A percentile compares a stretch with the other conserved stretches of the same genome.
phyloP scores from a whole-genome alignment of 2,329 filamentous ascomycete genomes.

The Didymella lethalis region DNA sequence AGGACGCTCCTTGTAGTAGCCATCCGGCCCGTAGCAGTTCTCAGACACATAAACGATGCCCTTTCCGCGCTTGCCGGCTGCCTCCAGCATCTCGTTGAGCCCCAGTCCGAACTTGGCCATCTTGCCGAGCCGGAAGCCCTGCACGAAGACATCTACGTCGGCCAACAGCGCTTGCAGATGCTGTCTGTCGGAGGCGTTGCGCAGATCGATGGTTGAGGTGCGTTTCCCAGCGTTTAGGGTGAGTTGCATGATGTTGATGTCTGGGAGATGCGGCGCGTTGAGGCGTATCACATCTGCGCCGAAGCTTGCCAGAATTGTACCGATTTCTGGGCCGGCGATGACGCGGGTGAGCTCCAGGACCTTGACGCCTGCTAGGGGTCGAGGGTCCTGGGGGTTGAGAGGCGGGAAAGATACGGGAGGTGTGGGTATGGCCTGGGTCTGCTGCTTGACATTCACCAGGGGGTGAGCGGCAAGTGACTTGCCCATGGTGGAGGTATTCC shows the following conservation, averaged over 20 bases:
- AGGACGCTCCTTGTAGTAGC: constrained; percentile 55
- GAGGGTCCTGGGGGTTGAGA: constrained; percentile 28
- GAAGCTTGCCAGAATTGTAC: constrained; percentile 49
- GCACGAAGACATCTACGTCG: constrained; percentile 61
- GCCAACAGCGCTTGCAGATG: constrained; percentile 52
- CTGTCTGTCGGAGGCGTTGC: constrained; percentile 39
- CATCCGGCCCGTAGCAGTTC: constrained; percentile 61
- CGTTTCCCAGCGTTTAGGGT: constrained; percentile 55
- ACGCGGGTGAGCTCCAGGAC: constrained; percentile 49
- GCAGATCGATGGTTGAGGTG: constrained; percentile 55
- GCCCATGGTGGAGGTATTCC: constrained; percentile 56
- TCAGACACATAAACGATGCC: constrained; percentile 60
- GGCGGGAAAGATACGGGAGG: constrained; percentile 42
- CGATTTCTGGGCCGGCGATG: constrained; percentile 53
- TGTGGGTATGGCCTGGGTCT: constrained; percentile 42
- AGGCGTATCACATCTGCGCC: constrained; percentile 56
- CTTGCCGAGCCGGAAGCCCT: constrained; percentile 59
- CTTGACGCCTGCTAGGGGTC: constrained; percentile 54
- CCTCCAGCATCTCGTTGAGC: constrained; percentile 51
- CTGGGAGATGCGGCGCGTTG: constrained; percentile 48
- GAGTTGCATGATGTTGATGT: constrained; percentile 47
- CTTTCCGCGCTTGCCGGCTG: constrained; percentile 52
- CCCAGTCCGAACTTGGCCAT: constrained; percentile 56
- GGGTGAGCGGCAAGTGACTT: constrained; percentile 54
- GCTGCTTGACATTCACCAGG: constrained; percentile 50